Base-by-base conservation (phyloP, 257 asterid species). In the Striga asiatica region DNA sequence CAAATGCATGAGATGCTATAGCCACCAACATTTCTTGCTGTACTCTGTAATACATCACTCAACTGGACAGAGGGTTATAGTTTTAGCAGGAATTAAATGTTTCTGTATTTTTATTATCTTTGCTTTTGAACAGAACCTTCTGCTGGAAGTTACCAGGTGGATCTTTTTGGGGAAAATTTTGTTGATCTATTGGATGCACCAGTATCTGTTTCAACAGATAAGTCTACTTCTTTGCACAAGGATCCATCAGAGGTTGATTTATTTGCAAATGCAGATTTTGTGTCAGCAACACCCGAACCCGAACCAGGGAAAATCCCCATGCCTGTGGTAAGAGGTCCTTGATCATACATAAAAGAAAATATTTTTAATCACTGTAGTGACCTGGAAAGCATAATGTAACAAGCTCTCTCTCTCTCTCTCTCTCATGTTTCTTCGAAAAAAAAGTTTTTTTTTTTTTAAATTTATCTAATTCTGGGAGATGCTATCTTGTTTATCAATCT, bases 181-280 rank as follows among this genome's bases (percentile, higher is more conserved):
- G 69, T 78, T 38, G 93, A 84, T 72, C 77, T 88, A 63, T 62
- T 81, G 69, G 99, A 80, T 69, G 85, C 70, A 27, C 88, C 93
- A 37, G 37, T 46, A 37, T 62, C 93, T 50, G 61, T 65, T 73
- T 64, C 84, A 59, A 48, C 65, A 23, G 72, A 57, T 29, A 71
- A 60, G 42, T 50, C 78, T 47, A 57, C 76, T 59, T 35, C 74
- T 8, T 59, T 75, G 56, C 76, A 60, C 56, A 66, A 60, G 52
- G 71, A 69, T 65, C 38, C 70, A 8, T 56, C 93, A 23, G 93
- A 81, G 61, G 91, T 84, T 65, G 98, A 88, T 77, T 85, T 84
- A 70, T 92, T 92, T 76, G 91, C 94, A 37, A 88, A 74, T 77
- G 91, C 93, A 50, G 66, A 62, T 77, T 92, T 91, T 79, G 86